A percentile compares a stretch with the other conserved stretches of the same genome.
Evolutionary conservation across 2,329 filamentous ascomycete species (phyloP).

Genomic region (Aspergillus sp.): DNA sequence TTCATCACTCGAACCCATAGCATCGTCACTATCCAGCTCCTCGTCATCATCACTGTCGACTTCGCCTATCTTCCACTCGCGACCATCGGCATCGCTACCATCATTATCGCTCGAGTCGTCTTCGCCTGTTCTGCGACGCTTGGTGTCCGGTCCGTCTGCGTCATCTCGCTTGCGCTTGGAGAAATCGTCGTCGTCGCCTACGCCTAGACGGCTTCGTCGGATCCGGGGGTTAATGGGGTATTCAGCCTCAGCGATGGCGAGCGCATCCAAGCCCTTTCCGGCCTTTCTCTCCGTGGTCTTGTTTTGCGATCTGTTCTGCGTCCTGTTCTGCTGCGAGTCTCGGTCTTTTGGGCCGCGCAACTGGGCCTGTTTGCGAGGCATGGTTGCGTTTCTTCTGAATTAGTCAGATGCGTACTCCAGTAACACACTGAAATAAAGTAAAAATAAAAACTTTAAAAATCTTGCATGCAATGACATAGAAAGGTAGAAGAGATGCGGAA

Average conservation of each 20-base stretch:
- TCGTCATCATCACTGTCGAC: conserved; percentile 61
- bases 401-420: conserved; percentile 1
- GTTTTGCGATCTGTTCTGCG: conserved; percentile 21
- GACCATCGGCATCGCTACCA: conserved; percentile 77
- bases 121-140: conserved; percentile 36
- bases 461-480: conserved; percentile 7
- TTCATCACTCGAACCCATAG: conserved; percentile 82
- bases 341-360: conserved; percentile 33
- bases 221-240: conserved; percentile 49
- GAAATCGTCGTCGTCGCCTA: conserved; percentile 42
- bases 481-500: conserved; percentile 8
- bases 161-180: conserved; percentile 38
- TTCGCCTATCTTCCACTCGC: conserved; percentile 73
- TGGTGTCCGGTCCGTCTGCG: conserved; percentile 34
- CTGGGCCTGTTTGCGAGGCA: conserved; percentile 38
- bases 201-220: conserved; percentile 53
- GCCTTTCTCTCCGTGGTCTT: conserved; percentile 38
- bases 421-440: not conserved
- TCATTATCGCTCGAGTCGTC: conserved; percentile 55
- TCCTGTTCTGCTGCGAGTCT: conserved; percentile 26
- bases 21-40: conserved; percentile 68
- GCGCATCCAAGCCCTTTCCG: conserved; percentile 52
- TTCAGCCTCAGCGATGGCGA: conserved; percentile 57
- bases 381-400: conserved; percentile 14
- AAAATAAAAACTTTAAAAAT: conserved; percentile 1